Conservation (phyloP, 306 rosid species). For the Cicer arietinum region DNA sequence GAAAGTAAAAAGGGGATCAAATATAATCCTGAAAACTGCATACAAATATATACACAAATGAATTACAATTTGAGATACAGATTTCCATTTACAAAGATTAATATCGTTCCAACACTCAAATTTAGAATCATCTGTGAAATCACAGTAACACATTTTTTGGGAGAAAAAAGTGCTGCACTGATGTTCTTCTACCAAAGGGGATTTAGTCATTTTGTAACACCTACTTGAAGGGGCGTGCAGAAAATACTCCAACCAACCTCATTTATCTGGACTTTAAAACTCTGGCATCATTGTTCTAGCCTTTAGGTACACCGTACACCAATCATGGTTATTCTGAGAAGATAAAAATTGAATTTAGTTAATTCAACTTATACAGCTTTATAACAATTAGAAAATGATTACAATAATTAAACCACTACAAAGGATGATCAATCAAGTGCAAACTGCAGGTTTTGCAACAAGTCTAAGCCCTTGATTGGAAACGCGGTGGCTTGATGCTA, state of each 20-base stretch:
- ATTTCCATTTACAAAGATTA: slow-evolving; percentile 47
- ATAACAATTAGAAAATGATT: not conserved
- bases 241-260: slow-evolving; percentile 14
- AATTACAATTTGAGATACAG: slow-evolving; percentile 36
- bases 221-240: not conserved
- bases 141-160: not conserved
- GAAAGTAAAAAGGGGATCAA: slow-evolving; percentile 13
- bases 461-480: not conserved
- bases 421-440: not conserved
- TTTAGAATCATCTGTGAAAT: slow-evolving; percentile 30
- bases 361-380: not conserved
- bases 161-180: not conserved
- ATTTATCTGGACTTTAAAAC: slow-evolving; percentile 9
- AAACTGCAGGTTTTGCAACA: not conserved
- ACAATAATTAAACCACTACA: not conserved
- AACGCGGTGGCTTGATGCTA: too few species aligned
- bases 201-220: slow-evolving; percentile 15
- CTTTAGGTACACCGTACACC: not conserved
- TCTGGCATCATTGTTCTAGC: slow-evolving; percentile 25
- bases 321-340: slow-evolving; percentile 21
- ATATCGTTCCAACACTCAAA: slow-evolving; percentile 29
- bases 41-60: slow-evolving; percentile 46
- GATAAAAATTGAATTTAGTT: not conserved
- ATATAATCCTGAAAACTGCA: slow-evolving; percentile 13
- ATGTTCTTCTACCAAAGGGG: slow-evolving; percentile 4